A percentile compares a stretch with the other conserved stretches of the same genome.
phyloP scores from a whole-genome alignment of 2,329 filamentous ascomycete genomes.

The Emericellopsis cladophorae region DNA sequence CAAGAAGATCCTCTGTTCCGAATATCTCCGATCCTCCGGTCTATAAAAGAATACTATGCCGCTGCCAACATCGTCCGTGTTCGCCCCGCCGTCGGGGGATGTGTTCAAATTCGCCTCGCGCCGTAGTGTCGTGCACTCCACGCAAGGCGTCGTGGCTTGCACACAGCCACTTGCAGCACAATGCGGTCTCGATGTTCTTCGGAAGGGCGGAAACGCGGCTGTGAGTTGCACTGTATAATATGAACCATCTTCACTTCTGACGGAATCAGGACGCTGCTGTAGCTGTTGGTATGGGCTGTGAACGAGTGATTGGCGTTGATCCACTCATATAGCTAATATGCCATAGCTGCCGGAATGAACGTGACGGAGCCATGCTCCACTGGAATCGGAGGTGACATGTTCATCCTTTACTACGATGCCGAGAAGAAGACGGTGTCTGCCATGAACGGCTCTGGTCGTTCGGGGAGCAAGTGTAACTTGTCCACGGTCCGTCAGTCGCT shows the following conservation, averaged over 20 bases:
- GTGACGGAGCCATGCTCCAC: slow-evolving; percentile 88
- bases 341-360: slow-evolving; percentile 72
- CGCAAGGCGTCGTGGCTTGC: slow-evolving; percentile 80
- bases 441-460: slow-evolving; percentile 86
- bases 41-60: slow-evolving; percentile 23
- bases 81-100: slow-evolving; percentile 27
- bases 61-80: slow-evolving; percentile 31
- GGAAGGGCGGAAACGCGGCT: slow-evolving; percentile 83
- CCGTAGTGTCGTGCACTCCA: slow-evolving; percentile 86
- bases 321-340: background rate
- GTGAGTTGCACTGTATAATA: slow-evolving; percentile 37
- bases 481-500: slow-evolving; percentile 60
- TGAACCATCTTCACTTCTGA: background rate
- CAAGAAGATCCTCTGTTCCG: background rate
- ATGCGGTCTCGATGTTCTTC: slow-evolving; percentile 75
- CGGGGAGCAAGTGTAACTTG: slow-evolving; percentile 55
- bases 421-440: slow-evolving; percentile 70
- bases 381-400: slow-evolving; percentile 95
- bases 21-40: background rate
- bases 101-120: slow-evolving; percentile 64
- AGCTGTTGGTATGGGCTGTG: slow-evolving; percentile 52
- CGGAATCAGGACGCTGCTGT: slow-evolving; percentile 75
- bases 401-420: slow-evolving; percentile 85
- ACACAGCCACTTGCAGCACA: slow-evolving; percentile 82
- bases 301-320: background rate